A percentile compares a stretch with the other conserved stretches of the same genome.
Evolutionary conservation across 208 protist species (phyloP).

Genomic region (Herpetomonas samuelpessoai): DNA sequence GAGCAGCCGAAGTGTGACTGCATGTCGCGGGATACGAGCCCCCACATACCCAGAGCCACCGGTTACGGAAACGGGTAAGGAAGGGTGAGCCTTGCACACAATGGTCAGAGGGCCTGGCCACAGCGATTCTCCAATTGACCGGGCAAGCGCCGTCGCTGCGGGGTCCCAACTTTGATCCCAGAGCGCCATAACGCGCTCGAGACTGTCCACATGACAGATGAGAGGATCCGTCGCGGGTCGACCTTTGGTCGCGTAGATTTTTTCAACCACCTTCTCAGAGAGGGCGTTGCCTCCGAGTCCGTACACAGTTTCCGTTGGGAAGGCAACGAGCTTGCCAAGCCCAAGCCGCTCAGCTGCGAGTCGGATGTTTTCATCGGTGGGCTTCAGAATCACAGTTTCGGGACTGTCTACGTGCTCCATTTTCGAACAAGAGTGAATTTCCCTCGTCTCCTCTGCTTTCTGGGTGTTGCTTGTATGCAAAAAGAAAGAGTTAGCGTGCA

Average conservation of each 20-base stretch:
- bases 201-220: conserved; percentile 92
- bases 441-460: too few relatives aligned
- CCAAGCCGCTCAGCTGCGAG: conserved; percentile 45
- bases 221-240: conserved; percentile 94
- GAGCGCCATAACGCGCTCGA: conserved; percentile 60
- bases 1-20: conserved; percentile 63
- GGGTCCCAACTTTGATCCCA: conserved; percentile 53
- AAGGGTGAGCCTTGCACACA: conserved; percentile 59
- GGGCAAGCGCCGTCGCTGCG: conserved; percentile 49
- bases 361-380: conserved; percentile 34
- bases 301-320: conserved; percentile 99
- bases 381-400: conserved; percentile 50
- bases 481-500: too few relatives aligned
- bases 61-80: conserved; percentile 75
- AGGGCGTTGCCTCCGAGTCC: conserved; percentile 96
- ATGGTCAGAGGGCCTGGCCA: conserved; percentile 95
- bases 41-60: conserved; percentile 88
- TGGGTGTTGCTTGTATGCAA: too few relatives aligned
- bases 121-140: conserved; percentile 51
- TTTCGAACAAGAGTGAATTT: too few relatives aligned
- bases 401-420: too few relatives aligned
- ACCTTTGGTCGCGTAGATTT: conserved; percentile 96
- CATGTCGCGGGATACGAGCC: conserved; percentile 79
- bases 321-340: conserved; percentile 88
- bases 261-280: conserved; percentile 64